phyloP scores from a whole-genome alignment of 2,329 filamentous ascomycete genomes.

The Cladosporium sp. region DNA sequence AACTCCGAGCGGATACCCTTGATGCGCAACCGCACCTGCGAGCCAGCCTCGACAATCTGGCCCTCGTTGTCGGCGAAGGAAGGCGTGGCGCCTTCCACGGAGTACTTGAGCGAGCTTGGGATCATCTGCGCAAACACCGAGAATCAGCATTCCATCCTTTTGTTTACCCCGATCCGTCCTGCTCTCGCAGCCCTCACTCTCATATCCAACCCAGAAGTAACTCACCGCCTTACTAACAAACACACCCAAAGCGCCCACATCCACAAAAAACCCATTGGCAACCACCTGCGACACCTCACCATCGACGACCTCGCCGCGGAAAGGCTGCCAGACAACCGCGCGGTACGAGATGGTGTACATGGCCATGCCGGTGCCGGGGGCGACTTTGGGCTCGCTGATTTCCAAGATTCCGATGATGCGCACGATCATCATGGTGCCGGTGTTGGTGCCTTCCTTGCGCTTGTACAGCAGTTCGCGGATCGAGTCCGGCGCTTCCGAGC shows the following conservation, averaged over 20 bases:
- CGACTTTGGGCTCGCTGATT: constrained; percentile 78
- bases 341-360: constrained; percentile 94
- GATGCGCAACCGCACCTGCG: constrained; percentile 88
- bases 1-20: constrained; percentile 92
- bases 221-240: constrained; percentile 82
- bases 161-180: constrained; percentile 8
- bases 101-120: constrained; percentile 85
- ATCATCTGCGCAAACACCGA: constrained; percentile 75
- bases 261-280: constrained; percentile 83
- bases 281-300: constrained; percentile 90
- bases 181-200: no score
- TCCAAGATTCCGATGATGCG: constrained; percentile 96
- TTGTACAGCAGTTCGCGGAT: constrained; percentile 84
- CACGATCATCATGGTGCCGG: constrained; percentile 94
- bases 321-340: constrained; percentile 95
- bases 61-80: constrained; percentile 95
- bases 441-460: constrained; percentile 93
- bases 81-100: constrained; percentile 91
- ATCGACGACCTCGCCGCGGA: constrained; percentile 97
- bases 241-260: constrained; percentile 70
- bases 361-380: constrained; percentile 84
- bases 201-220: constrained; percentile 50
- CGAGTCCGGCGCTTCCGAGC: constrained; percentile 85
- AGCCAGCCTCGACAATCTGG: constrained; percentile 87
- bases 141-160: background rate